phyloP scores from a whole-genome alignment of 257 asterid genomes.

The Gentiana macrophylla region DNA sequence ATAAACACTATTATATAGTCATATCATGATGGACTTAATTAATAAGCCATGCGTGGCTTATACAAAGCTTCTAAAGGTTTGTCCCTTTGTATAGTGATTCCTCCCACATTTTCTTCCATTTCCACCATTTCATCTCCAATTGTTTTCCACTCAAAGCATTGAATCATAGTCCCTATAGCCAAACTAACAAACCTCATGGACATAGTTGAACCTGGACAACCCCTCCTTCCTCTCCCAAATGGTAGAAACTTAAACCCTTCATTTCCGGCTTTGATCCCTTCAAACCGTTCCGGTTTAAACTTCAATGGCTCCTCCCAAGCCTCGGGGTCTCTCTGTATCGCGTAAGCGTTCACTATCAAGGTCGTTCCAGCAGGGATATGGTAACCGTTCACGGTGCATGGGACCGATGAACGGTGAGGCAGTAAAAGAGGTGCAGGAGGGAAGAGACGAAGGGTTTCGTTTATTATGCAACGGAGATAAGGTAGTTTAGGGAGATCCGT shows the following conservation, averaged over 20 bases:
- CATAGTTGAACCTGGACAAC: constrained; percentile 55
- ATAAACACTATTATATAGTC: too few species aligned
- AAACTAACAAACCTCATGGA: constrained; percentile 43
- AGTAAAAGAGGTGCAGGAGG: constrained; percentile 45
- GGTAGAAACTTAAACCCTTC: constrained; percentile 33
- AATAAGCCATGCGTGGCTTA: constrained; percentile 15
- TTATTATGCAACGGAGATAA: constrained; percentile 34
- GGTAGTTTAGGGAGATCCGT: constrained; percentile 38
- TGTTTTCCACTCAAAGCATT: constrained; percentile 54
- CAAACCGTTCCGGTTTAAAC: constrained; percentile 50
- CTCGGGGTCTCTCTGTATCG: constrained; percentile 50
- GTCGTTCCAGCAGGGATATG: constrained; percentile 47
- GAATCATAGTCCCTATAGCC: constrained; percentile 37
- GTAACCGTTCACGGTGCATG: constrained; percentile 40
- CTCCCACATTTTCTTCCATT: constrained; percentile 35
- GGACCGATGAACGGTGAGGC: constrained; percentile 44
- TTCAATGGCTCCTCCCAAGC: constrained; percentile 43
- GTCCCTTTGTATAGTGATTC: constrained; percentile 28
- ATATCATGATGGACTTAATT: too few species aligned
- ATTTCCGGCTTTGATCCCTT: constrained; percentile 3
- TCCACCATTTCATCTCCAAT: constrained; percentile 24
- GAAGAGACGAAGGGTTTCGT: constrained; percentile 36
- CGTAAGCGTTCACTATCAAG: constrained; percentile 54
- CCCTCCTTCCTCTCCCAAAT: constrained; percentile 69
- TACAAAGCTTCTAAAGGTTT: constrained; percentile 38